Evolutionary conservation across 2,329 filamentous ascomycete genomes (phyloP).

Genomic region (Aureobasidium pullulans): DNA sequence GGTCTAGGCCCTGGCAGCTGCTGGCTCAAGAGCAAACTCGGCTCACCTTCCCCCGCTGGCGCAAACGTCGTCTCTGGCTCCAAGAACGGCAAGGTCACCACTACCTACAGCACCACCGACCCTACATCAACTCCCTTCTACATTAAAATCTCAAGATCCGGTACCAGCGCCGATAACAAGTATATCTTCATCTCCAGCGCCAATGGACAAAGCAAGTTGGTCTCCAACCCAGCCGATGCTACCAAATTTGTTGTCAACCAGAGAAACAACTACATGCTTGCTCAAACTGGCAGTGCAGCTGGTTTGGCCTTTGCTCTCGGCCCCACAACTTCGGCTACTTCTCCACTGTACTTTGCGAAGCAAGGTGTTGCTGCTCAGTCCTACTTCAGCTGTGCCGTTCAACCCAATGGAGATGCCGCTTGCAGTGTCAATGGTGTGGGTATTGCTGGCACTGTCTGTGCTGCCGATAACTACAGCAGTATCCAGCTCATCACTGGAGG

Average conservation of each 20-base stretch:
- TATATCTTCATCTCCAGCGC: background rate
- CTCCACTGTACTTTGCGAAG: background rate
- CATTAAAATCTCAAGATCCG: background rate
- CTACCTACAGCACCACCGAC: background rate
- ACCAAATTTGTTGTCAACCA: background rate
- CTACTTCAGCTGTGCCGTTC: background rate
- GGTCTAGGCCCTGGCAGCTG: constrained; percentile 13
- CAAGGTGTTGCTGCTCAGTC: background rate
- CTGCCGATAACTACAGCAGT: background rate
- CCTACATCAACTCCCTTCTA: background rate
- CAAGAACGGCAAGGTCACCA: constrained; percentile 14
- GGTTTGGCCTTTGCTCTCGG: background rate
- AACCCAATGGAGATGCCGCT: background rate
- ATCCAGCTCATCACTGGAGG: background rate
- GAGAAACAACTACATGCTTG: background rate
- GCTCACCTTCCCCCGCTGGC: constrained; percentile 3
- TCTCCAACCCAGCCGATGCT: background rate
- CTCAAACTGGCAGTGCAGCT: background rate
- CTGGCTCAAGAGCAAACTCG: constrained; percentile 14
- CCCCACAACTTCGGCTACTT: background rate
- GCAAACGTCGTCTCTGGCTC: constrained; percentile 11
- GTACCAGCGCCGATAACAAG: background rate
- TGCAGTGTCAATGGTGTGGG: background rate
- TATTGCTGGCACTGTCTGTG: background rate
- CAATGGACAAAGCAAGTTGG: background rate